Base-by-base conservation (phyloP, 345 rosid genomes). In the Firmiana major region DNA sequence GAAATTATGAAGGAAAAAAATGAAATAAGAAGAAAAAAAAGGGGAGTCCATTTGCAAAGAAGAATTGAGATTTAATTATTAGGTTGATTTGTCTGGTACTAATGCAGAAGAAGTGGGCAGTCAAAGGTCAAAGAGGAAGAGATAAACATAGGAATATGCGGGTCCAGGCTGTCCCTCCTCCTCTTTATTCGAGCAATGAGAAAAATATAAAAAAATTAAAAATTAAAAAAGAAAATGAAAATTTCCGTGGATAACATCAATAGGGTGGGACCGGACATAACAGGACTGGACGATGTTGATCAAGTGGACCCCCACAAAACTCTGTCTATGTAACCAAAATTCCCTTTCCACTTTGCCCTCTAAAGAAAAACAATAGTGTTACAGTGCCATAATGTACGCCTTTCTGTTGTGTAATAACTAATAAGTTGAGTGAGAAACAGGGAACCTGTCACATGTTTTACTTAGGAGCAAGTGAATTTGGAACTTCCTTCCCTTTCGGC, bases 151-250 rank as follows among this genome's bases (percentile, higher is more conserved):
- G 76, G 86, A 80, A 83, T 86, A 31, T 31, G 87, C 58, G 91
- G 90, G 88, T 82, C 89, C 89, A 85, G 88, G 85, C 59, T 86
- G 91, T 87, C 87, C n/a, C 53, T 82, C 85, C 81, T 36, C 83
- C 77, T 72, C 80, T 78, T 84, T 79, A 79, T 63, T 76, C 74
- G 48, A 31, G 73, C 48, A 55, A 53, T 59, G 38, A 46, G 6
- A 55, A 53, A 59, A 16, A 12, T 7, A 60, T 2, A 40, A 13
- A 7, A 3, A 31, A 31, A 31, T 31, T n/a, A n/a, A n/a, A n/a
- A n/a, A n/a, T n/a, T n/a, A n/a, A 31, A 31, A 31, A 31, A 31
- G 34, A 31, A 31, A 31, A n/a, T n/a, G n/a, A 40, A 71, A 43
- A 12, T 58, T 53, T 58, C 71, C 68, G 42, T 74, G 82, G 81